A percentile compares a stretch with the other conserved stretches of the same genome.
phyloP scores from a whole-genome alignment of 257 asterid species.

The Forsythia suspensa region DNA sequence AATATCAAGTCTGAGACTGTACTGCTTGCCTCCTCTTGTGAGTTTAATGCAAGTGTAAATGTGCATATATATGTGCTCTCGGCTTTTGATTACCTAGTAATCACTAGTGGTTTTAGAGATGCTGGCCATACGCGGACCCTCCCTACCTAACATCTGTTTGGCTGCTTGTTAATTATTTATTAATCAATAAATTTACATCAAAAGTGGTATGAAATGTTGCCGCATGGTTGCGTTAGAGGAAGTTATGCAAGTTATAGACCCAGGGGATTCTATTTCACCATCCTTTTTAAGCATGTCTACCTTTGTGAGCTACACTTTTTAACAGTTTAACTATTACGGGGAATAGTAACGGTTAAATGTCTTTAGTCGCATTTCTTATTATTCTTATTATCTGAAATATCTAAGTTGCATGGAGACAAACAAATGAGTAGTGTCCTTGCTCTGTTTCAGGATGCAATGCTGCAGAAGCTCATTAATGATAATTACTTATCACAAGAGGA shows the following conservation, averaged over 20 bases:
- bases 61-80: slow-evolving; percentile 1
- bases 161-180: not conserved
- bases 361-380: not conserved
- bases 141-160: not conserved
- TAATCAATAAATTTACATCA: not conserved
- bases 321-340: not conserved
- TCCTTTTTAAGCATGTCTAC: not conserved
- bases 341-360: not conserved
- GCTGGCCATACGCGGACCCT: not conserved
- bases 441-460: slow-evolving; percentile 85
- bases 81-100: not conserved
- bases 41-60: not conserved
- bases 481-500: slow-evolving; percentile 75
- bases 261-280: not conserved
- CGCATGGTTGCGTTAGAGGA: not conserved
- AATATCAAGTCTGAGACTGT: not conserved
- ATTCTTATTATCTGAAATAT: not conserved
- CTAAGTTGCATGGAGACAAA: not conserved
- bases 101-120: slow-evolving; percentile 3
- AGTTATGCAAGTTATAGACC: not conserved
- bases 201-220: not conserved
- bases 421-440: slow-evolving; percentile 18
- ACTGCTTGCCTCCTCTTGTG: not conserved
- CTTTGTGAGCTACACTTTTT: not conserved
- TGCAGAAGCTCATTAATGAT: slow-evolving; percentile 72